Percentiles rank a stretch among this genome's conserved stretches.
These are phyloP conservation scores for Xylaria venustula DNA, from an alignment of 495 filamentous ascomycete genomes.

Conservation along the genomic window DNA sequence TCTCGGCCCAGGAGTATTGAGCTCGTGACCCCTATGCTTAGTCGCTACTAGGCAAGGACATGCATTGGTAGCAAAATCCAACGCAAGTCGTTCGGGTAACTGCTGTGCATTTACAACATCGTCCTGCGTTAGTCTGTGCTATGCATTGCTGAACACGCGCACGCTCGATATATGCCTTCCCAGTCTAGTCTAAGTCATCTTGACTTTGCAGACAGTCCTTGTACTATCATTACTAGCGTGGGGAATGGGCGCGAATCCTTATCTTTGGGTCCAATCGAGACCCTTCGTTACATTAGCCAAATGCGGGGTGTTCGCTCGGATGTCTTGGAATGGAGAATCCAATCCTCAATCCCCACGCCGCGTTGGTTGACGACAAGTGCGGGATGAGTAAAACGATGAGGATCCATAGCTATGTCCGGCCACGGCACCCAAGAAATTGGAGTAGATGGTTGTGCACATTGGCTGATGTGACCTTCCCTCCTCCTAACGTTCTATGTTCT, in stretches of 20 bases:
- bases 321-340: constrained; percentile 1
- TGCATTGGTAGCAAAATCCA: not conserved
- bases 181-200: not conserved
- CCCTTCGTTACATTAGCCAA: constrained; percentile 20
- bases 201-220: not conserved
- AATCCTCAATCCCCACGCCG: not conserved
- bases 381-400: not conserved
- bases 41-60: constrained; percentile 29
- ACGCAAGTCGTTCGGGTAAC: no score
- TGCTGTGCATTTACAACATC: not conserved
- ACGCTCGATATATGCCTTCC: not conserved
- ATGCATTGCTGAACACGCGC: not conserved
- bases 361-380: not conserved
- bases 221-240: constrained; percentile 17
- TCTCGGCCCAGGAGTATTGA: constrained; percentile 52
- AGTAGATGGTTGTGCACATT: not conserved
- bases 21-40: constrained; percentile 49
- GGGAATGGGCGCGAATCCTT: constrained; percentile 18
- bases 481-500: no score
- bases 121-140: not conserved
- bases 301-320: constrained; percentile 22
- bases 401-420: not conserved
- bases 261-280: constrained; percentile 5
- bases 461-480: not conserved
- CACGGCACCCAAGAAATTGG: not conserved